Evolutionary conservation across 345 rosid species (phyloP).

Genomic region (Alliaria petiolata): DNA sequence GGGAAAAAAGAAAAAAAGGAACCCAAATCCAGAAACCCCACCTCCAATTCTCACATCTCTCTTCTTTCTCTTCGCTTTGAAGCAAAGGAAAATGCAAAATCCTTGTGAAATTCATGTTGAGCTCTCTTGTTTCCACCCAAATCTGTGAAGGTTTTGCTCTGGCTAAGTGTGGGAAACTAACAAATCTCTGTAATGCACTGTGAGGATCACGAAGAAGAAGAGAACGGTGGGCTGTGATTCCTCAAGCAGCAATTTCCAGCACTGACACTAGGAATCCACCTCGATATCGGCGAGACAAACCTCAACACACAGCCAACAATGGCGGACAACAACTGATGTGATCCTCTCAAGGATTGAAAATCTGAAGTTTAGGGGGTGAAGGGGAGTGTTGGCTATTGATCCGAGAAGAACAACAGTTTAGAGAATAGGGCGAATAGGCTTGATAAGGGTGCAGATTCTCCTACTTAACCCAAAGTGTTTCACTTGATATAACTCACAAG

Average conservation of each 20-base stretch:
- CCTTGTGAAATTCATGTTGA: neutral
- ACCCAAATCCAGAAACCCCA: constrained; percentile 30
- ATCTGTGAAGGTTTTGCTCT: constrained; percentile 13
- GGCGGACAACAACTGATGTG: too few relatives aligned
- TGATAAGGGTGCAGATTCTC: too few relatives aligned
- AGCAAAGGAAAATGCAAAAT: constrained; percentile 18
- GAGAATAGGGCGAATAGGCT: too few relatives aligned
- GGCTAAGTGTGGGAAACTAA: neutral
- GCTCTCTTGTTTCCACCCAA: neutral
- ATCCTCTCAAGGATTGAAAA: too few relatives aligned
- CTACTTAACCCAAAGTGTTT: too few relatives aligned
- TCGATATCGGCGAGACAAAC: constrained; percentile 20
- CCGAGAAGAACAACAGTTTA: too few relatives aligned
- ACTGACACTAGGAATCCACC: constrained; percentile 22
- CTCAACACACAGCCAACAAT: constrained; percentile 28
- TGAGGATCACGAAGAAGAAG: constrained; percentile 33
- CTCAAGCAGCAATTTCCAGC: constrained; percentile 47
- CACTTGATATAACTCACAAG: too few relatives aligned
- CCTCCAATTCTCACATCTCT: neutral
- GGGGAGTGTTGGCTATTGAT: too few relatives aligned
- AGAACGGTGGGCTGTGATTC: constrained; percentile 71
- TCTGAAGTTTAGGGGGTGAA: too few relatives aligned
- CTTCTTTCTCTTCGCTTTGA: constrained; percentile 15
- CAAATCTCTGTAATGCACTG: constrained; percentile 36
- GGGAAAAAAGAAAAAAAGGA: too few relatives aligned